Conservation (phyloP, 768 basidiomycete genomes). For the Gelatoporia subvermispora region DNA sequence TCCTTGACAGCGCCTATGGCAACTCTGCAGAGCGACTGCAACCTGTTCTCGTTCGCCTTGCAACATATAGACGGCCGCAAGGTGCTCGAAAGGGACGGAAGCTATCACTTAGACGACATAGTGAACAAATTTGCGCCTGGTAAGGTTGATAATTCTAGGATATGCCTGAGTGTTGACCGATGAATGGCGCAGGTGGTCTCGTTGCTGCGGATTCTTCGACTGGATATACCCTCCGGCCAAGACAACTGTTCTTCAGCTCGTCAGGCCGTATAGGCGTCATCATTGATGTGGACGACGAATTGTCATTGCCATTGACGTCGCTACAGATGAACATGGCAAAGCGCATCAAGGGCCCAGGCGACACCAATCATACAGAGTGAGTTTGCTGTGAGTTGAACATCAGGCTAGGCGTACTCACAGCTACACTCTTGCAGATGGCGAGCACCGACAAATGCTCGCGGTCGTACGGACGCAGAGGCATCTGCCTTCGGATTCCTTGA, state of each 20-base stretch:
- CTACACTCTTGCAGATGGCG: conserved; percentile 49
- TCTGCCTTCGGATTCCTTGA: conserved; percentile 77
- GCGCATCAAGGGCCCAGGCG: conserved; percentile 48
- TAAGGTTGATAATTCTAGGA: conserved; percentile 21
- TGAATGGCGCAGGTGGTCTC: conserved; percentile 45
- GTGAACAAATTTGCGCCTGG: conserved; percentile 74
- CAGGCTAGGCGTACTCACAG: too few species aligned
- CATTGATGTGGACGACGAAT: conserved; percentile 49
- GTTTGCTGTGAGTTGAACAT: conserved; percentile 11
- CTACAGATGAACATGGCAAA: conserved; percentile 72
- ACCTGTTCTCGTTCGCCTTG: conserved; percentile 60
- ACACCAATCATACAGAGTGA: conserved; percentile 58
- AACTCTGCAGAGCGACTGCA: conserved; percentile 50
- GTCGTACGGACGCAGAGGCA: conserved; percentile 53
- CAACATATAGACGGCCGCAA: conserved; percentile 37
- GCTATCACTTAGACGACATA: conserved; percentile 70
- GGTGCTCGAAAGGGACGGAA: conserved; percentile 58
- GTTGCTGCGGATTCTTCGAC: conserved; percentile 39
- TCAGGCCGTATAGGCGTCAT: conserved; percentile 77
- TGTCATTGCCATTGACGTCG: conserved; percentile 56
- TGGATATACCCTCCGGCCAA: conserved; percentile 41
- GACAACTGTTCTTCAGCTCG: conserved; percentile 71
- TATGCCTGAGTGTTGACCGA: background rate
- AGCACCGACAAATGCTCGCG: conserved; percentile 53
- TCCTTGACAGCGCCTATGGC: conserved; percentile 1